Percentiles rank a stretch among this genome's conserved stretches.
Conservation (phyloP, 257 asterid species). For the Solanum tacnaense region DNA sequence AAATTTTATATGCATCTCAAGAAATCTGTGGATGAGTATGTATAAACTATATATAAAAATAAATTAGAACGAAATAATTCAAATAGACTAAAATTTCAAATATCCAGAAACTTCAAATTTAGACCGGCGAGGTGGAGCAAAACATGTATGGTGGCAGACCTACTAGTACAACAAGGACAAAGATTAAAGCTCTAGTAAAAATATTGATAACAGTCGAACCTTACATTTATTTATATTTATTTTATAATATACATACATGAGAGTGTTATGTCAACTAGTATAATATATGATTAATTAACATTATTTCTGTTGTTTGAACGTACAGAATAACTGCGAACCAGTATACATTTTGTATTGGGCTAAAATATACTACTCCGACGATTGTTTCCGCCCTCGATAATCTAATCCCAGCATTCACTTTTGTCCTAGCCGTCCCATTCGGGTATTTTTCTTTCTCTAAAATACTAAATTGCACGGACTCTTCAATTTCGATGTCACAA, state of each 20-base stretch:
- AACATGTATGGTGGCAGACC: too few relatives aligned
- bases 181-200: not conserved
- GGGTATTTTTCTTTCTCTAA: slow-evolving; percentile 26
- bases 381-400: slow-evolving; percentile 69
- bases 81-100: not conserved
- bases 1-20: not conserved
- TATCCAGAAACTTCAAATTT: too few relatives aligned
- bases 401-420: slow-evolving; percentile 71
- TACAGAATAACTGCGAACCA: slow-evolving; percentile 69
- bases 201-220: not conserved
- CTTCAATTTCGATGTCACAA: too few relatives aligned
- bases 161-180: too few relatives aligned
- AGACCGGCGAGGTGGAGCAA: too few relatives aligned
- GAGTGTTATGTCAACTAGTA: not conserved
- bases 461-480: not conserved
- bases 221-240: not conserved
- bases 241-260: not conserved
- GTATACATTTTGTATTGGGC: slow-evolving; percentile 63
- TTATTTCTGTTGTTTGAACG: not conserved
- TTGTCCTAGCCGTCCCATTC: slow-evolving; percentile 54
- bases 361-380: slow-evolving; percentile 80
- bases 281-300: not conserved
- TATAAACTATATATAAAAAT: too few relatives aligned
- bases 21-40: too few relatives aligned
- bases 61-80: too few relatives aligned